phyloP scores from a whole-genome alignment of 345 rosid species.

The Pistacia integerrima region DNA sequence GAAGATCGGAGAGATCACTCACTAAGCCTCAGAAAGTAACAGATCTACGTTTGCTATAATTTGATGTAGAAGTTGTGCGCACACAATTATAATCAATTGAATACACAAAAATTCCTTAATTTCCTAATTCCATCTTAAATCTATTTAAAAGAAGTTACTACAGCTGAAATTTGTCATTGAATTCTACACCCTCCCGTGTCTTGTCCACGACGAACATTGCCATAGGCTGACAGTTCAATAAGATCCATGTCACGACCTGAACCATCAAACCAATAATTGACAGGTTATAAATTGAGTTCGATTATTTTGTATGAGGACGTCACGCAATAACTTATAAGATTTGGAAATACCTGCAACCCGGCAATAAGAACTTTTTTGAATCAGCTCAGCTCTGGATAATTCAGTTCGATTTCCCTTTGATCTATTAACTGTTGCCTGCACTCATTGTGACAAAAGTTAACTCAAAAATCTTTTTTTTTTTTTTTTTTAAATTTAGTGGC shows the following conservation, averaged over 20 bases:
- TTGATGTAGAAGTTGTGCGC: neutral
- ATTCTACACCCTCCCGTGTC: conserved; percentile 84
- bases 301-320: conserved; percentile 3
- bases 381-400: conserved; percentile 78
- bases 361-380: conserved; percentile 84
- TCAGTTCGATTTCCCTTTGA: conserved; percentile 88
- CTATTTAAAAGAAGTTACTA: neutral
- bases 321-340: neutral
- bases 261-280: conserved; percentile 18
- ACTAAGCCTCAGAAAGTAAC: neutral
- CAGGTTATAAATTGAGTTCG: conserved; percentile 9
- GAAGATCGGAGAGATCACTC: no score
- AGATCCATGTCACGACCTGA: conserved; percentile 94
- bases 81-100: neutral
- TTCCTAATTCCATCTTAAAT: neutral
- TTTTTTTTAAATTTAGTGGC: neutral
- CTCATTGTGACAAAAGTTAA: neutral
- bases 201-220: conserved; percentile 63
- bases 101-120: neutral
- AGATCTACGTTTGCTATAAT: neutral
- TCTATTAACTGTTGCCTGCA: conserved; percentile 83
- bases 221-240: conserved; percentile 82
- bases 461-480: neutral
- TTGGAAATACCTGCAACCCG: conserved; percentile 71
- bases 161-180: conserved; percentile 45